Percentiles rank a stretch among this genome's conserved stretches.
Evolutionary conservation across 2,329 filamentous ascomycete genomes (phyloP).

Genomic region (Calonectria fujianensis): DNA sequence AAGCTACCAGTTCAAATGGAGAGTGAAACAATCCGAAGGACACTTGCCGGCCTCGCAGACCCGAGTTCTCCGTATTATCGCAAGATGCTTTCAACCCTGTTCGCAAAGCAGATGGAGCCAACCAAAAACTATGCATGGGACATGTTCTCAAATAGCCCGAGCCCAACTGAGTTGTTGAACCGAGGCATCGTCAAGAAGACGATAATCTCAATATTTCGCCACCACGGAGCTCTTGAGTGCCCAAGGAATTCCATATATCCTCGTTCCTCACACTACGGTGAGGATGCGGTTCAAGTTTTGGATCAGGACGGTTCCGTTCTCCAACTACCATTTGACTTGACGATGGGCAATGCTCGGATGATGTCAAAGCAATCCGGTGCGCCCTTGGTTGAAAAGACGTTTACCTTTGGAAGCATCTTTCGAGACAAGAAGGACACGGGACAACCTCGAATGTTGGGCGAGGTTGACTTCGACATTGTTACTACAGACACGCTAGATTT

Average conservation of each 20-base stretch:
- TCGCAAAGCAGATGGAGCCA: conserved; percentile 83
- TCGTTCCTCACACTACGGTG: conserved; percentile 83
- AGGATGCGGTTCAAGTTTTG: conserved; percentile 85
- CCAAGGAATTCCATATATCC: conserved; percentile 87
- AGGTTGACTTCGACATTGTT: conserved; percentile 98
- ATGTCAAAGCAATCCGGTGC: conserved; percentile 82
- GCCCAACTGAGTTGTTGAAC: conserved; percentile 78
- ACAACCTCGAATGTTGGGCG: conserved; percentile 87
- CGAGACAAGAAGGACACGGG: conserved; percentile 86
- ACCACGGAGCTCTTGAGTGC: conserved; percentile 91
- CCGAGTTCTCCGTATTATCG: conserved; percentile 91
- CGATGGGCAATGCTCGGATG: conserved; percentile 89
- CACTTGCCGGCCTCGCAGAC: conserved; percentile 87
- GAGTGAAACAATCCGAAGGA: conserved; percentile 90
- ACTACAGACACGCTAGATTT: conserved; percentile 87
- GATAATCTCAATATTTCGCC: conserved; percentile 86
- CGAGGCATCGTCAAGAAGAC: conserved; percentile 84
- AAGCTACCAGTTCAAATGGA: conserved; percentile 94
- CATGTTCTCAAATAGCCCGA: conserved; percentile 74
- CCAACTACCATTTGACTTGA: conserved; percentile 95
- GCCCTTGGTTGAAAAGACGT: conserved; percentile 82
- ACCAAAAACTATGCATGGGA: conserved; percentile 90
- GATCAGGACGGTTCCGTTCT: conserved; percentile 90
- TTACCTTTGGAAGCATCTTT: conserved; percentile 91
- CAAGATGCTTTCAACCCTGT: conserved; percentile 91